phyloP scores from a whole-genome alignment of 352 stramenopile species.

The Plasmopara muralis region DNA sequence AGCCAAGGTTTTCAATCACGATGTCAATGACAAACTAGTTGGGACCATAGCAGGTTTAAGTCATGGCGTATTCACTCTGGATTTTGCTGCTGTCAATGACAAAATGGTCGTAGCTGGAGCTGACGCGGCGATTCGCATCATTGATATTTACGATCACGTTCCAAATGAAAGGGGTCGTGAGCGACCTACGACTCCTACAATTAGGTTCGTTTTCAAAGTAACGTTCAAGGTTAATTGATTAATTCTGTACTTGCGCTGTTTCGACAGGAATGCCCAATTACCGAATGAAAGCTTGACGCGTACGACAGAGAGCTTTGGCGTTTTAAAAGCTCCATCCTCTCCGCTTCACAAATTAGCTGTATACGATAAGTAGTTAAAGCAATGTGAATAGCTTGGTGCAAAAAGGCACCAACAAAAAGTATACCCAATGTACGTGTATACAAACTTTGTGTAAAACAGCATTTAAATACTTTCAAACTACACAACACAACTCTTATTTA shows the following conservation, averaged over 20 bases:
- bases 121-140: constrained; percentile 84
- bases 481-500: too few relatives aligned
- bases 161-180: constrained; percentile 64
- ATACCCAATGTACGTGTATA: too few relatives aligned
- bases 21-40: constrained; percentile 61
- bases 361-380: constrained; percentile 24
- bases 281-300: constrained; percentile 31
- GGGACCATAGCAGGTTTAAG: constrained; percentile 78
- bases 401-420: background rate
- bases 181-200: constrained; percentile 60
- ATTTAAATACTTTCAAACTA: too few relatives aligned
- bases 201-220: constrained; percentile 32
- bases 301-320: constrained; percentile 18
- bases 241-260: background rate
- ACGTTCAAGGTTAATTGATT: background rate
- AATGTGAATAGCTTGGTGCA: background rate
- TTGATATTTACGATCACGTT: constrained; percentile 80
- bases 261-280: constrained; percentile 43
- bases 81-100: constrained; percentile 65
- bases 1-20: constrained; percentile 87
- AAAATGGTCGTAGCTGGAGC: constrained; percentile 84
- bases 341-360: constrained; percentile 45
- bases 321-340: constrained; percentile 38
- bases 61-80: constrained; percentile 79
- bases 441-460: too few relatives aligned